Conservation (phyloP, 352 stramenopile genomes). For the Globisporangium cystogenes region DNA sequence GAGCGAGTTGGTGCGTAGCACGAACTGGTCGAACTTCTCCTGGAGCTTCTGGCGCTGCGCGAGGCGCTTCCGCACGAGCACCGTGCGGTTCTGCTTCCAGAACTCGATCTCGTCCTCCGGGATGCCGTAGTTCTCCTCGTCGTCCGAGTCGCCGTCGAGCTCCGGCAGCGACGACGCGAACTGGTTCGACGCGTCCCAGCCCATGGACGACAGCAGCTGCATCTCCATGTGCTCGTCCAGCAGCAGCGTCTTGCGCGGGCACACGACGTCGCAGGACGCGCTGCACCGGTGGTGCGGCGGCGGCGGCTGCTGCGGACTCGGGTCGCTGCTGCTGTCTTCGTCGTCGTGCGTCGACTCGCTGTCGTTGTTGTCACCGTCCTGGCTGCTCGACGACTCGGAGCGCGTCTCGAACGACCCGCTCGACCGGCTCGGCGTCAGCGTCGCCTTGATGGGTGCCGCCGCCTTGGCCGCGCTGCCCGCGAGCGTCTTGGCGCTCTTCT, state of each 20-base stretch:
- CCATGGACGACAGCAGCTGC: slow-evolving; percentile 81
- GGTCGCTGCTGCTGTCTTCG: slow-evolving; percentile 20
- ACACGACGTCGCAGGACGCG: slow-evolving; percentile 44
- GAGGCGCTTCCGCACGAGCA: slow-evolving; percentile 65
- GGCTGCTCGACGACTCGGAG: slow-evolving; percentile 25
- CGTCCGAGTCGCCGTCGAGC: slow-evolving; percentile 67
- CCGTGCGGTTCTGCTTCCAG: slow-evolving; percentile 80
- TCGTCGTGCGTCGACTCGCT: slow-evolving; percentile 31
- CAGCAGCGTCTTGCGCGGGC: slow-evolving; percentile 35
- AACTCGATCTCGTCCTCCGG: slow-evolving; percentile 82
- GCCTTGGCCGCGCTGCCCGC: slow-evolving; percentile 13
- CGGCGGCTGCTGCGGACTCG: slow-evolving; percentile 13
- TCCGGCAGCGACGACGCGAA: slow-evolving; percentile 58
- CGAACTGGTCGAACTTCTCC: slow-evolving; percentile 82
- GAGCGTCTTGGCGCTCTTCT: slow-evolving; percentile 2
- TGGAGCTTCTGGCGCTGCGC: slow-evolving; percentile 81
- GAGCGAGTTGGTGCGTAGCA: slow-evolving; percentile 58
- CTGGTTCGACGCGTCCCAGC: slow-evolving; percentile 64
- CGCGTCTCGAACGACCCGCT: slow-evolving; percentile 30
- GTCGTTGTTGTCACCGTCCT: slow-evolving; percentile 17
- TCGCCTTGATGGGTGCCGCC: slow-evolving; percentile 19
- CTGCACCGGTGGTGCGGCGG: slow-evolving; percentile 36
- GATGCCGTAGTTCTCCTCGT: slow-evolving; percentile 76
- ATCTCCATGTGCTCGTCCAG: slow-evolving; percentile 71
- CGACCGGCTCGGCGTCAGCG: slow-evolving; percentile 14